Conservation (phyloP, 257 asterid species). For the Thymus mandschuricus region DNA sequence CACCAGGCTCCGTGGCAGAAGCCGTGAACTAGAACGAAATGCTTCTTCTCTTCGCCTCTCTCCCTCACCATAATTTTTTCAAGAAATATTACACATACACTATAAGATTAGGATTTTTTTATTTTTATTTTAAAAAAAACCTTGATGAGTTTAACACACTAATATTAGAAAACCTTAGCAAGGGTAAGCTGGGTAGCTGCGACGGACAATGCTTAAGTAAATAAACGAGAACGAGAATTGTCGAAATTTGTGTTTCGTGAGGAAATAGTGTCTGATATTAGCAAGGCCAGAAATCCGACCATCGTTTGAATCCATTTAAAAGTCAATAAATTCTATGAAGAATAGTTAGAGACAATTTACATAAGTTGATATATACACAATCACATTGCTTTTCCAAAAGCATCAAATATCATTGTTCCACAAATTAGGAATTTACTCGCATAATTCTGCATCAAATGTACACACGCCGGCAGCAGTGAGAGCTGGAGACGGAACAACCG, state of each 20-base stretch:
- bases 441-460: slow-evolving; percentile 34
- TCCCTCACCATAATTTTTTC: not conserved
- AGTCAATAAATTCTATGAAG: not conserved
- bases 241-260: no score
- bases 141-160: no score
- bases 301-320: no score
- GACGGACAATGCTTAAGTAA: no score
- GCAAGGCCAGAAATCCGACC: no score
- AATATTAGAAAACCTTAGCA: no score
- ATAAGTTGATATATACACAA: slow-evolving; percentile 38
- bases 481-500: not conserved
- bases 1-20: slow-evolving; percentile 73
- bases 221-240: no score
- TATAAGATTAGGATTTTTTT: no score
- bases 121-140: no score
- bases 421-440: slow-evolving; percentile 32
- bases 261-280: no score
- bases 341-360: slow-evolving; percentile 1
- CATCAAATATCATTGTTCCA: slow-evolving; percentile 23
- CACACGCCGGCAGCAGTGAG: slow-evolving; percentile 32
- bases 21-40: slow-evolving; percentile 69
- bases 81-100: no score
- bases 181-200: no score
- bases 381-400: slow-evolving; percentile 18
- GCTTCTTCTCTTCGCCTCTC: slow-evolving; percentile 30